Percentiles rank a stretch among this genome's conserved stretches.
Conservation (phyloP, 2,329 filamentous ascomycete genomes). For the Fusarium lateritium region DNA sequence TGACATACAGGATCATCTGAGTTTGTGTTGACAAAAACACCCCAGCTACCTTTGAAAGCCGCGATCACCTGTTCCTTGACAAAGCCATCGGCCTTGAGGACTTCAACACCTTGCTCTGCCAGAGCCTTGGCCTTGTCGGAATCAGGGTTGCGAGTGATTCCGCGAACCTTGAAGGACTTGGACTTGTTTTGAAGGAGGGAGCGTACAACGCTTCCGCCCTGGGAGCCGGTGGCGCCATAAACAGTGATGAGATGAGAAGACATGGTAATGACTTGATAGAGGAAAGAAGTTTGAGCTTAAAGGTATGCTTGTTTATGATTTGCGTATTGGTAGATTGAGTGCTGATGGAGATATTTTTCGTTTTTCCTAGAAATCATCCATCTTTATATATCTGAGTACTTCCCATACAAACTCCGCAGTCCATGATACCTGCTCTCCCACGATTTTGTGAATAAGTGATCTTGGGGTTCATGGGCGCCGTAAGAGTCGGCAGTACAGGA, state of each 20-base stretch:
- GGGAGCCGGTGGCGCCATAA: conserved; percentile 52
- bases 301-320: conserved; percentile 6
- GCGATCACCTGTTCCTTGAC: conserved; percentile 42
- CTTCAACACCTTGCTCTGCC: conserved; percentile 47
- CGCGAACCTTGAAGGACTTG: conserved; percentile 48
- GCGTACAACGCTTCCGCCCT: conserved; percentile 51
- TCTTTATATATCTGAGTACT: conserved; percentile 34
- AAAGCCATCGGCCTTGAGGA: conserved; percentile 51
- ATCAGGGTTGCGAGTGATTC: conserved; percentile 49
- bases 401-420: conserved; percentile 27
- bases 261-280: conserved; percentile 34
- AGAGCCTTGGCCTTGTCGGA: conserved; percentile 51
- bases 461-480: conserved; percentile 16
- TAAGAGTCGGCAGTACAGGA: conserved; percentile 24
- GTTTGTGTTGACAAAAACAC: conserved; percentile 54
- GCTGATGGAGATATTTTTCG: conserved; percentile 17
- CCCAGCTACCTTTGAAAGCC: conserved; percentile 54
- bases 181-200: conserved; percentile 52
- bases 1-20: conserved; percentile 50
- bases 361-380: neutral
- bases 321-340: conserved; percentile 14
- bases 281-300: neutral
- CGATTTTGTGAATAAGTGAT: conserved; percentile 25
- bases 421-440: conserved; percentile 3
- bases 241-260: conserved; percentile 50